Conservation (phyloP, 2,329 filamentous ascomycete genomes). For the Fulvia fulva region DNA sequence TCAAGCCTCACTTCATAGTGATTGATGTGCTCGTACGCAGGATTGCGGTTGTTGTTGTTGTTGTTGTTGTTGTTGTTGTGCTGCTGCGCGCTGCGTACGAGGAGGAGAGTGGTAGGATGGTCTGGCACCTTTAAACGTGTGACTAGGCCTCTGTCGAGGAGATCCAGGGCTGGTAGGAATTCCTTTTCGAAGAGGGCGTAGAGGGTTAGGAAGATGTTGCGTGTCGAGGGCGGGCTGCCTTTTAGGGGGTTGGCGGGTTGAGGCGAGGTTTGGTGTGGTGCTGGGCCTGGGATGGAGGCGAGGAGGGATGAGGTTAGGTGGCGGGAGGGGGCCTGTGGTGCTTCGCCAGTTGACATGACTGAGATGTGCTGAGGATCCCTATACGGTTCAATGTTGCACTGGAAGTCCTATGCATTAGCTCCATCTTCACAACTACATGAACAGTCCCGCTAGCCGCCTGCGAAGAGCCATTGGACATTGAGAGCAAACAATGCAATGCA, state of each 20-base stretch:
- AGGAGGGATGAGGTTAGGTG: conserved; percentile 27
- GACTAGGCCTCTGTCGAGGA: conserved; percentile 75
- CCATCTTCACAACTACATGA: conserved; percentile 1
- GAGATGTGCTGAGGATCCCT: conserved; percentile 7
- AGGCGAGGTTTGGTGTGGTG: no score
- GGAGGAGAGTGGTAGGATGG: conserved; percentile 40
- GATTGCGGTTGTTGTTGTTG: conserved; percentile 22
- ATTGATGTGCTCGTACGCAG: conserved; percentile 25
- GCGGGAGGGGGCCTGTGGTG: background rate
- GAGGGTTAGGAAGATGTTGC: conserved; percentile 64
- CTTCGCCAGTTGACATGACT: background rate
- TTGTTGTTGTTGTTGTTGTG: conserved; percentile 26
- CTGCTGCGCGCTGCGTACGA: conserved; percentile 59
- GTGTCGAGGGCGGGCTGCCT: conserved; percentile 23
- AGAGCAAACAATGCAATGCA: background rate
- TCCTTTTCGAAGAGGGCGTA: conserved; percentile 81
- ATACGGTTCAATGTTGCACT: no score
- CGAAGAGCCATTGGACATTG: background rate
- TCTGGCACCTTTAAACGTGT: conserved; percentile 42
- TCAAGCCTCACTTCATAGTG: conserved; percentile 75
- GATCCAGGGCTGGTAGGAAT: conserved; percentile 78
- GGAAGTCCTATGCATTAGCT: conserved; percentile 7
- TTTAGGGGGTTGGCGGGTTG: conserved; percentile 42
- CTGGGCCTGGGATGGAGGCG: conserved; percentile 23
- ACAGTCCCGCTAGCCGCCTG: background rate